These are phyloP conservation scores for Taxillus chinensis DNA, from an alignment of 164 flowering plant species.

Conservation along the genomic window DNA sequence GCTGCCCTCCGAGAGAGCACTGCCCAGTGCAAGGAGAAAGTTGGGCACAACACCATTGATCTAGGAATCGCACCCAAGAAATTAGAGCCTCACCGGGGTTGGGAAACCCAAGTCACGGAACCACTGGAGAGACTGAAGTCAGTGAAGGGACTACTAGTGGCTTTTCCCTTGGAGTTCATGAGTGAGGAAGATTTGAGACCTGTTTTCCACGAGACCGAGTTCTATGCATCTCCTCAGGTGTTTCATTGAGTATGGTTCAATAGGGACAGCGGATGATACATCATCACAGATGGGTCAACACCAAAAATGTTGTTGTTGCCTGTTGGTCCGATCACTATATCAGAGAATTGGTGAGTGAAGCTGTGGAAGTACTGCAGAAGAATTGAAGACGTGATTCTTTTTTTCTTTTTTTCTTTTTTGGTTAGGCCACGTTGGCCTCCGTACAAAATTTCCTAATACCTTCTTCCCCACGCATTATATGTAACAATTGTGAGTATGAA, in stretches of 20 bases:
- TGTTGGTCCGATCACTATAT: no score
- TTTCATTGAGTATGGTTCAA: neutral
- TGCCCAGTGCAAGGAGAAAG: neutral
- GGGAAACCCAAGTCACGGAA: neutral
- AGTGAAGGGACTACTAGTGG: neutral
- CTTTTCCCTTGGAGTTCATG: conserved; percentile 1
- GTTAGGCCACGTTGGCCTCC: no score
- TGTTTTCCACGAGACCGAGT: neutral
- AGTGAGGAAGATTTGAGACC: conserved; percentile 1
- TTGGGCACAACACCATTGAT: conserved; percentile 1
- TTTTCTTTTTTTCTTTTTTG: no score
- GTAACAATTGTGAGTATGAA: no score
- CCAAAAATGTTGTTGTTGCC: no score
- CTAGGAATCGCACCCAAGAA: neutral
- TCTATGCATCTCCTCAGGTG: neutral
- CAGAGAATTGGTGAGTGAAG: no score
- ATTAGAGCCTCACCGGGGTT: neutral
- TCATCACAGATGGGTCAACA: no score
- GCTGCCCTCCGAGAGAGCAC: neutral
- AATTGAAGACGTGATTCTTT: no score
- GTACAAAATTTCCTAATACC: no score
- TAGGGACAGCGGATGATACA: neutral
- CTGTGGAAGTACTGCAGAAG: no score
- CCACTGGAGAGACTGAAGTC: neutral
- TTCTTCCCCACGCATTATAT: no score